phyloP scores from a whole-genome alignment of 2,329 filamentous ascomycete species.

The Colletotrichum orchidophilum region DNA sequence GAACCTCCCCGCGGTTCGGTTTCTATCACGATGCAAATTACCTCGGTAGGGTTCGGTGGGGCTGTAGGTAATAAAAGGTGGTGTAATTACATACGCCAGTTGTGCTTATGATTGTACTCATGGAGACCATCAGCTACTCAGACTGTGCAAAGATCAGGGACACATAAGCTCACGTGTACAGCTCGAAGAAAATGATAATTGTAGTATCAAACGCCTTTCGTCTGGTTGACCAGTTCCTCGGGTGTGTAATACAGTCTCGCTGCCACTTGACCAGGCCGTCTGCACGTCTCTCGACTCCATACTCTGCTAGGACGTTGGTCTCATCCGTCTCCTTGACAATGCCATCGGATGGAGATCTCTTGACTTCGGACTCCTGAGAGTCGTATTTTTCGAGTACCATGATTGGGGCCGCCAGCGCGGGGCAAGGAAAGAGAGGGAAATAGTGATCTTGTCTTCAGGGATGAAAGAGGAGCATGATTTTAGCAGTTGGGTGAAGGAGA shows the following conservation, averaged over 20 bases:
- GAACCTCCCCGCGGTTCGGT: neutral
- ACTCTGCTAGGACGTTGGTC: neutral
- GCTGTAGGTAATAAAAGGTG: neutral
- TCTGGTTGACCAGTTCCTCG: conserved; percentile 35
- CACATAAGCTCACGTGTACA: conserved; percentile 35
- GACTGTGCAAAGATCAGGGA: no score
- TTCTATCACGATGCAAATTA: conserved; percentile 1
- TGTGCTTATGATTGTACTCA: conserved; percentile 28
- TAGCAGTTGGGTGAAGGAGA: no score
- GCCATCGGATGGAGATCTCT: neutral
- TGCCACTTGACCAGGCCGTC: conserved; percentile 27
- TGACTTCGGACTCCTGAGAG: neutral
- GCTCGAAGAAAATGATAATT: conserved; percentile 37
- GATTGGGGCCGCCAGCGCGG: no score
- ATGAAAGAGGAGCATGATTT: neutral
- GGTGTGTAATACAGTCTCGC: conserved; percentile 18
- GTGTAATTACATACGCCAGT: conserved; percentile 15
- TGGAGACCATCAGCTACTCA: neutral
- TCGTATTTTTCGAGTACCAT: neutral
- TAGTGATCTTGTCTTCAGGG: no score
- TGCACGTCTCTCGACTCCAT: conserved; percentile 14
- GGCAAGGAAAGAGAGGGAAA: neutral
- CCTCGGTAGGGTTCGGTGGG: neutral
- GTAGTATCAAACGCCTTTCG: conserved; percentile 35
- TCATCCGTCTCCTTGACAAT: conserved; percentile 15